Evolutionary conservation across 768 basidiomycete species (phyloP).

Genomic region (Trametes cubensis): DNA sequence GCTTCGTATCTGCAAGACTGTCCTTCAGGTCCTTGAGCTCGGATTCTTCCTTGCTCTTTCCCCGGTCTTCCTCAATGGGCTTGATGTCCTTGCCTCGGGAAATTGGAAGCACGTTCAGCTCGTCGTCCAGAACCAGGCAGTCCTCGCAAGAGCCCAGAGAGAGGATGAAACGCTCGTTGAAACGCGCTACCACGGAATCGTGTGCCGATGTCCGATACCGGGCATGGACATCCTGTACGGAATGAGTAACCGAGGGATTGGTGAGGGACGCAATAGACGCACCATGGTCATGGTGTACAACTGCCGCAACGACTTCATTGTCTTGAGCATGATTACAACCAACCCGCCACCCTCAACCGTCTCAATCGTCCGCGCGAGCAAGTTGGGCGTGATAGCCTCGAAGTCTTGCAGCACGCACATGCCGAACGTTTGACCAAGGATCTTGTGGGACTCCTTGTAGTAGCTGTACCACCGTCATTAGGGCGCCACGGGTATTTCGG

Average conservation of each 20-base stretch:
- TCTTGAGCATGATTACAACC: constrained; percentile 88
- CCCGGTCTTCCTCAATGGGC: constrained; percentile 55
- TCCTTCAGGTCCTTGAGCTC: constrained; percentile 82
- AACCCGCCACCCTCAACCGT: constrained; percentile 96
- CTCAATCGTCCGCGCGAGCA: constrained; percentile 95
- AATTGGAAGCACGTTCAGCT: constrained; percentile 95
- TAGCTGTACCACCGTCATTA: constrained; percentile 49
- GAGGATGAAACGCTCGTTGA: constrained; percentile 98
- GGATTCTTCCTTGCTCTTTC: constrained; percentile 54
- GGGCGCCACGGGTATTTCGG: constrained; percentile 5
- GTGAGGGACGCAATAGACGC: constrained; percentile 13
- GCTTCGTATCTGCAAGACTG: constrained; percentile 78
- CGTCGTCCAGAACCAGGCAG: constrained; percentile 94
- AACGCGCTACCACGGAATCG: constrained; percentile 86
- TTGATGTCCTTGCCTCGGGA: constrained; percentile 93
- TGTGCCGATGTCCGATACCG: constrained; percentile 93
- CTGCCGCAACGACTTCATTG: constrained; percentile 91
- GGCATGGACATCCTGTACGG: constrained; percentile 84
- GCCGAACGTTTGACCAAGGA: constrained; percentile 95
- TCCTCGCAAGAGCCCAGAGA: constrained; percentile 92
- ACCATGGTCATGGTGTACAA: constrained; percentile 90
- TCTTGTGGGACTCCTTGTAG: constrained; percentile 97
- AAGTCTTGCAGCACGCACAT: constrained; percentile 98
- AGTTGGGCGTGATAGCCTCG: constrained; percentile 96
- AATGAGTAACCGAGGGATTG: not conserved